These are phyloP conservation scores for Hortiboletus campestris DNA, from an alignment of 768 basidiomycete species.

Conservation along the genomic window DNA sequence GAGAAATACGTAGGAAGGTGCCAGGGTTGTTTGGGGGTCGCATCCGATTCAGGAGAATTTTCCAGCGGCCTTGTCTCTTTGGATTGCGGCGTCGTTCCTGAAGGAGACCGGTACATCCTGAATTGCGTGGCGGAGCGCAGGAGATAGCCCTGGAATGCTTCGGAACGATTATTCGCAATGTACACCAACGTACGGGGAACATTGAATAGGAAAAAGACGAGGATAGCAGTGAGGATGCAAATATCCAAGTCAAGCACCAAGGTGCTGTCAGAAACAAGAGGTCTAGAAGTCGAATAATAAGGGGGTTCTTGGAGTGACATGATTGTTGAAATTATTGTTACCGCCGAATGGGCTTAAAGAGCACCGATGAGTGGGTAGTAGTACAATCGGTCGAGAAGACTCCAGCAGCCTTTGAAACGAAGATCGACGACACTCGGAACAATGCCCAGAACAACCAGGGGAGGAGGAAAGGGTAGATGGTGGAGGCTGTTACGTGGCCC, in stretches of 20 bases:
- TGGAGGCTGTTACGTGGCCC: not conserved
- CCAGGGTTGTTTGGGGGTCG: conserved; percentile 13
- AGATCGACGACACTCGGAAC: not conserved
- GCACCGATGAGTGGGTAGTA: not conserved
- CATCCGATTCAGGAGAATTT: not conserved
- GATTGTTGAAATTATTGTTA: not conserved
- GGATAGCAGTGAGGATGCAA: conserved; percentile 42
- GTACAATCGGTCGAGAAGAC: not conserved
- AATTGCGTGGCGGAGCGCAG: conserved; percentile 29
- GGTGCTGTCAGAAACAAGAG: not conserved
- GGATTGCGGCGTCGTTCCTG: not conserved
- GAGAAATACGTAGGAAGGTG: conserved; percentile 39
- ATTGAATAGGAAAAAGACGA: conserved; percentile 39
- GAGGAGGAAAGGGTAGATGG: not conserved
- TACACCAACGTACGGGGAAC: conserved; percentile 51
- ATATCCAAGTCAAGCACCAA: conserved; percentile 39
- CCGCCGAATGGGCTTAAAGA: not conserved
- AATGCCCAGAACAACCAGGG: not conserved
- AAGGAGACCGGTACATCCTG: not conserved
- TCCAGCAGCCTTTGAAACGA: not conserved
- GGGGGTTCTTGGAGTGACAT: conserved; percentile 7
- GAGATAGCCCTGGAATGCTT: conserved; percentile 50
- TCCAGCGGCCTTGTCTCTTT: not conserved
- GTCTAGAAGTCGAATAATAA: not conserved
- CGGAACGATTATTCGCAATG: conserved; percentile 42